Conservation (phyloP, 768 basidiomycete genomes). For the Tulasnella sp. region DNA sequence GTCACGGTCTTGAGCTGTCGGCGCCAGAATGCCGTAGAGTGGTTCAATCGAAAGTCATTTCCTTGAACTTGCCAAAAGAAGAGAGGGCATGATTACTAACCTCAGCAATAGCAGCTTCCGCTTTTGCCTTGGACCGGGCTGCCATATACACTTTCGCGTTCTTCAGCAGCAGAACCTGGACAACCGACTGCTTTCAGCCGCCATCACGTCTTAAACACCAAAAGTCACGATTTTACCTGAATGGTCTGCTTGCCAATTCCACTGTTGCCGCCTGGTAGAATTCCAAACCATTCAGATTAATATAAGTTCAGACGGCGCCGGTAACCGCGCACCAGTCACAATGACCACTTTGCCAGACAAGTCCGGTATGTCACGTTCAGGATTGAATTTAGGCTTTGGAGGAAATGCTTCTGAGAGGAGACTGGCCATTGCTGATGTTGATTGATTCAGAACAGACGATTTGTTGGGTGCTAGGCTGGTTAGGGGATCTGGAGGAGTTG, state of each 20-base stretch:
- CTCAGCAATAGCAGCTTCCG: slow-evolving; percentile 24
- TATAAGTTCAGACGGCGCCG: background rate
- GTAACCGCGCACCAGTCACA: slow-evolving; percentile 1
- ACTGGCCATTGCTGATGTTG: background rate
- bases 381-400: slow-evolving; percentile 9
- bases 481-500: background rate
- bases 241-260: slow-evolving; percentile 19
- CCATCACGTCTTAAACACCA: background rate
- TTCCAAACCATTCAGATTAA: background rate
- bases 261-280: slow-evolving; percentile 15
- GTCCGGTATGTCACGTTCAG: slow-evolving; percentile 19
- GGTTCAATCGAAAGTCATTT: background rate
- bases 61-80: background rate
- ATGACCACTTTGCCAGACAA: slow-evolving; percentile 22
- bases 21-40: background rate
- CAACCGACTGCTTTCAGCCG: background rate
- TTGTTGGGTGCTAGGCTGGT: background rate
- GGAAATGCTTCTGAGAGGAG: background rate
- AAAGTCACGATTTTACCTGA: background rate
- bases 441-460: slow-evolving; percentile 78
- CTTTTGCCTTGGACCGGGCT: slow-evolving; percentile 23
- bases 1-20: slow-evolving; percentile 15
- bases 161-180: slow-evolving; percentile 9
- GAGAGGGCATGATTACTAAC: background rate
- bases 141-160: slow-evolving; percentile 30